Percentiles rank a stretch among this genome's conserved stretches.
These are phyloP conservation scores for Mayamaea pseudoterrestris DNA, from an alignment of 108 stramenopile species.

Conservation along the genomic window DNA sequence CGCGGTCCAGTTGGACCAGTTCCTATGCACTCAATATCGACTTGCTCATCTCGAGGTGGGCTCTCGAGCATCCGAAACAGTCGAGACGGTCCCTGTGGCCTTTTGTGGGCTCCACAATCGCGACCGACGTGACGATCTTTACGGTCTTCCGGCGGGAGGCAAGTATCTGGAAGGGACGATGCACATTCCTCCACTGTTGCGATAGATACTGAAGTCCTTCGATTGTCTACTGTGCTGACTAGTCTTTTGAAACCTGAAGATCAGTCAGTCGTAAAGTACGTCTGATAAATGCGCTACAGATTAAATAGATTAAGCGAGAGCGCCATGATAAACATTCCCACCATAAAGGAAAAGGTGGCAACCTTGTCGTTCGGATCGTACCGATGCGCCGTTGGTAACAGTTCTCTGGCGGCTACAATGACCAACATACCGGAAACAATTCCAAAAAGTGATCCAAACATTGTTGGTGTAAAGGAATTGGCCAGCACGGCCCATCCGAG, in stretches of 20 bases:
- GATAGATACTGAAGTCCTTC: no score
- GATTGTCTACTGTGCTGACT: no score
- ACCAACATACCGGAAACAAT: constrained; percentile 86
- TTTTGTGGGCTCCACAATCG: constrained; percentile 75
- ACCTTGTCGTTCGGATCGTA: constrained; percentile 30
- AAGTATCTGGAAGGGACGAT: constrained; percentile 5
- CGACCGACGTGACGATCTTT: constrained; percentile 22
- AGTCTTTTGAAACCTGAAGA: no score
- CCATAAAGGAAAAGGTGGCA: constrained; percentile 36
- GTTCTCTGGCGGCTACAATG: constrained; percentile 67
- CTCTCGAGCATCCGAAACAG: neutral
- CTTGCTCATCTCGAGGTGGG: constrained; percentile 22
- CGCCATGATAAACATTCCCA: constrained; percentile 73
- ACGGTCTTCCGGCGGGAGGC: constrained; percentile 48
- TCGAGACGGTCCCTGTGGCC: constrained; percentile 34
- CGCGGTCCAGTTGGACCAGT: constrained; percentile 23
- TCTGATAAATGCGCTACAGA: no score
- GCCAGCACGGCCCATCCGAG: constrained; percentile 59
- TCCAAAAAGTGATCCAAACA: constrained; percentile 67
- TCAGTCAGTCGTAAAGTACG: no score
- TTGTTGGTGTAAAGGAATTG: constrained; percentile 24
- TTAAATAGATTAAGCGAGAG: constrained; percentile 61
- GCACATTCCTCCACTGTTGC: constrained; percentile 9
- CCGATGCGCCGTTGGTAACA: constrained; percentile 84
- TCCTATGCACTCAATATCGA: constrained; percentile 41